A percentile compares a stretch with the other conserved stretches of the same genome.
These are phyloP conservation scores for Cyberlindnera amylophila DNA, from an alignment of 805 yeast species.

Conservation along the genomic window DNA sequence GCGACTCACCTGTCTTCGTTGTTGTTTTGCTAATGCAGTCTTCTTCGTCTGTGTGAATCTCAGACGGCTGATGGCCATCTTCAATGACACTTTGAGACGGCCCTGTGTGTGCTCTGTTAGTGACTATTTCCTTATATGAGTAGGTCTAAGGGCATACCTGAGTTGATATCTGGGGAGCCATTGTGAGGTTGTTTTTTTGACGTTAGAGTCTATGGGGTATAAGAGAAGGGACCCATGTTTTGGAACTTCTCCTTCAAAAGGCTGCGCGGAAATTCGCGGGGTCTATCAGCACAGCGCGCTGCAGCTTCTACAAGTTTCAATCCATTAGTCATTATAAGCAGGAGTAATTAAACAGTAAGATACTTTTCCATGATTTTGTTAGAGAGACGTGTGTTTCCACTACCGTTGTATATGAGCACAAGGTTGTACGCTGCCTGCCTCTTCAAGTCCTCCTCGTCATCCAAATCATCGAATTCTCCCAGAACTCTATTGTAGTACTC, in stretches of 20 bases:
- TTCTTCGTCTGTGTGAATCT: slow-evolving; percentile 68
- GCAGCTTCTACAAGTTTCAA: not conserved
- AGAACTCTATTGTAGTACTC: slow-evolving; percentile 70
- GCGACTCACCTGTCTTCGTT: slow-evolving; percentile 43
- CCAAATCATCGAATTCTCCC: slow-evolving; percentile 28
- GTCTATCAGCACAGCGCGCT: not conserved
- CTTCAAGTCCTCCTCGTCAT: slow-evolving; percentile 54
- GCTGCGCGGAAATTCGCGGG: not conserved
- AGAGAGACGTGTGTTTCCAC: slow-evolving; percentile 70
- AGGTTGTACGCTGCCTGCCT: slow-evolving; percentile 85
- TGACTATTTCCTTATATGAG: no score
- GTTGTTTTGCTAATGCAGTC: slow-evolving; percentile 70
- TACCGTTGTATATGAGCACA: slow-evolving; percentile 65
- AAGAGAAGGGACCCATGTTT: not conserved
- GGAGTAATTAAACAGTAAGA: slow-evolving; percentile 33
- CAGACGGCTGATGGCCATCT: slow-evolving; percentile 68
- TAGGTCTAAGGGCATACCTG: no score
- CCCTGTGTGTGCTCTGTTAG: slow-evolving; percentile 18
- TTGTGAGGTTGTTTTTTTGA: slow-evolving; percentile 1
- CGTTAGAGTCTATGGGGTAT: not conserved
- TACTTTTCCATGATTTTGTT: slow-evolving; percentile 60
- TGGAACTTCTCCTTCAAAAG: not conserved
- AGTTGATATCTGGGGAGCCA: slow-evolving; percentile 29
- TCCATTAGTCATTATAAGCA: not conserved
- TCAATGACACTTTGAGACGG: slow-evolving; percentile 33